Conservation (phyloP, 2,329 filamentous ascomycete genomes). For the Alternaria incomplexa region DNA sequence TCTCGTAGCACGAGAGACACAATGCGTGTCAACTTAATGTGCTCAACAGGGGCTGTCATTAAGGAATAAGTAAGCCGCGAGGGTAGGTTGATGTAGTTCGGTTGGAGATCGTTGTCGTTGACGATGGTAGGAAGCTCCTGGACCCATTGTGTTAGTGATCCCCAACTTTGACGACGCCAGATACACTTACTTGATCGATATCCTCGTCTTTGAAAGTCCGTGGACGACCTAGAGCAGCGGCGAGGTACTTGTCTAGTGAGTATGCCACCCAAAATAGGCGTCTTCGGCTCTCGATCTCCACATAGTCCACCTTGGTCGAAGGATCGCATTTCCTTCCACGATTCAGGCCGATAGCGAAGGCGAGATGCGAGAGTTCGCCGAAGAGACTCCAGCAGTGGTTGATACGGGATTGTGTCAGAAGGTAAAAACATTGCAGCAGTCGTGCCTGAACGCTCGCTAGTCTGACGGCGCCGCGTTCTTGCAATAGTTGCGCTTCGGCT, state of each 20-base stretch:
- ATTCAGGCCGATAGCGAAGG: constrained; percentile 55
- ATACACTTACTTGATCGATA: constrained; percentile 61
- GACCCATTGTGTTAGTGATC: neutral
- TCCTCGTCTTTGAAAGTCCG: constrained; percentile 68
- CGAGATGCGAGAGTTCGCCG: constrained; percentile 62
- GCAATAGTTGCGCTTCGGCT: constrained; percentile 52
- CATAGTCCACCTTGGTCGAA: constrained; percentile 50
- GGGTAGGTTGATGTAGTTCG: constrained; percentile 35
- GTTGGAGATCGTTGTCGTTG: constrained; percentile 42
- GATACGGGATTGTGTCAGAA: constrained; percentile 64
- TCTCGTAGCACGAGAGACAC: constrained; percentile 54
- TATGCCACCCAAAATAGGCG: constrained; percentile 69
- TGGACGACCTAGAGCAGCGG: constrained; percentile 67
- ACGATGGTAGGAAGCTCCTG: constrained; percentile 46
- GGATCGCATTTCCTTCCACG: constrained; percentile 44
- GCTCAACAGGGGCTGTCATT: constrained; percentile 55
- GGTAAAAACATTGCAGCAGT: constrained; percentile 64
- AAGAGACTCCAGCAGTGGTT: constrained; percentile 68
- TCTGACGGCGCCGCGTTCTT: constrained; percentile 60
- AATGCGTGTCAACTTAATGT: constrained; percentile 54
- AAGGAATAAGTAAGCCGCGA: constrained; percentile 42
- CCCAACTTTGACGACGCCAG: neutral
- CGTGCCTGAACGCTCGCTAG: constrained; percentile 65
- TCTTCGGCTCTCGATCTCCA: constrained; percentile 60
- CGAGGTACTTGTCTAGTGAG: constrained; percentile 67